Base-by-base conservation (phyloP, 179 eudicot genomes). In the Silene noctiflora region DNA sequence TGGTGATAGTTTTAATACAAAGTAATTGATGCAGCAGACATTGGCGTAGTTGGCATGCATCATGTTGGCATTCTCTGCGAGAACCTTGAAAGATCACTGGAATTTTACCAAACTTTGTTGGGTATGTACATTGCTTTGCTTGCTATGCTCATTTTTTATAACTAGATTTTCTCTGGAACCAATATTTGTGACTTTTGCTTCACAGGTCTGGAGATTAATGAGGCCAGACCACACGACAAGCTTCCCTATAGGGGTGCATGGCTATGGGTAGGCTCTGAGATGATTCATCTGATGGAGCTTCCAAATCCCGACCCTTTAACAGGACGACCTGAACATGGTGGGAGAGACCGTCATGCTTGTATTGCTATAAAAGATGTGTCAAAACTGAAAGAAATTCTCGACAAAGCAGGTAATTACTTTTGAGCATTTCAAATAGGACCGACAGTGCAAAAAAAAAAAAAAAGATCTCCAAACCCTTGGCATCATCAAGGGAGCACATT, bases 221-320 rank as follows among this genome's bases (percentile, higher is more conserved):
- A 95, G 86, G 97, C 91, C 20, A 88, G 99, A 77, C 99, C 99
- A 33, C 85, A 92, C 72, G 93, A 95, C 81, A 95, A 95, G 88
- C 97, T 92, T 20, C 99, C 97, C 0, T 95, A 95, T 66, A 83
- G 99, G 79, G 99, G 99, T 82, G 97, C 99, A 46, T 95, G 96
- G 97, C 85, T 95, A 51, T 95, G 99, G 99, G 99, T 95, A 56
- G 99, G 97, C 55, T 82, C 97, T 46, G 96, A 88, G 84, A 93
- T 93, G 97, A 93, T 95, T 76, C 99, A 95, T 83, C 80, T 95
- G 62, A 95, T 95, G 99, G 99, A 95, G 83, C 99, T 95, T 27
- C 96, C 99, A 25, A 95, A 93, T 81, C 99, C 99, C 17, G 99
- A 93, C 72, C 97, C 99, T 13, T 83, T 86, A 46, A 89, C 93